phyloP scores from a whole-genome alignment of 495 filamentous ascomycete genomes.

The Bombardia bombarda region DNA sequence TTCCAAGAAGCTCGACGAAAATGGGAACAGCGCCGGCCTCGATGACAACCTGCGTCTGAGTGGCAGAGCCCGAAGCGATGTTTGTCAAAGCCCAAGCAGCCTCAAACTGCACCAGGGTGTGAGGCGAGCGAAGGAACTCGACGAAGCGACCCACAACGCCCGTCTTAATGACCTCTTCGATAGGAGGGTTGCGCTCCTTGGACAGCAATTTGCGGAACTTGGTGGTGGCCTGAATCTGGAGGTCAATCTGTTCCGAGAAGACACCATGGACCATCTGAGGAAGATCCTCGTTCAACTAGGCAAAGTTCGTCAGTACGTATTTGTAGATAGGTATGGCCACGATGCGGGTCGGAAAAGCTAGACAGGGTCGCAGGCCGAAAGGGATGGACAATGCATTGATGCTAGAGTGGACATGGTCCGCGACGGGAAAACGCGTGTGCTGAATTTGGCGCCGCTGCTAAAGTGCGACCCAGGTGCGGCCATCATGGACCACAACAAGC shows the following conservation, averaged over 20 bases:
- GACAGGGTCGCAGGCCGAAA: too few species aligned
- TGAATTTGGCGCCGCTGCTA: too few species aligned
- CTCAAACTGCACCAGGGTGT: constrained; percentile 98
- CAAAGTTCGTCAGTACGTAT: constrained; percentile 25
- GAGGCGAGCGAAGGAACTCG: constrained; percentile 94
- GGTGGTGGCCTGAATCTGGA: constrained; percentile 97
- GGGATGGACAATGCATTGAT: too few species aligned
- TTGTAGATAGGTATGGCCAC: too few species aligned
- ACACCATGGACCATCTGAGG: constrained; percentile 97
- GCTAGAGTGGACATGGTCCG: too few species aligned
- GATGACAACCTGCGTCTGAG: constrained; percentile 98
- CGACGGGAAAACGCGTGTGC: too few species aligned
- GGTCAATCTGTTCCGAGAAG: constrained; percentile 97
- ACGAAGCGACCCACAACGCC: constrained; percentile 97
- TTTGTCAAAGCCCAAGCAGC: constrained; percentile 99
- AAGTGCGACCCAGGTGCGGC: too few species aligned
- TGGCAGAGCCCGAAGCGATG: constrained; percentile 94
- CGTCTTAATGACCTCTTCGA: constrained; percentile 98
- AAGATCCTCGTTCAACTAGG: constrained; percentile 91
- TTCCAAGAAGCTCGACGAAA: constrained; percentile 90
- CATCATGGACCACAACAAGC: constrained; percentile 1
- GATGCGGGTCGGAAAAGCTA: background rate
- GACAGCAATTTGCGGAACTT: constrained; percentile 97
- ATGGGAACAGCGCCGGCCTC: constrained; percentile 97
- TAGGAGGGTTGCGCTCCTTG: constrained; percentile 98